Conservation (phyloP, 108 stramenopile genomes). For the Cyclotella choctawhatcheeana region DNA sequence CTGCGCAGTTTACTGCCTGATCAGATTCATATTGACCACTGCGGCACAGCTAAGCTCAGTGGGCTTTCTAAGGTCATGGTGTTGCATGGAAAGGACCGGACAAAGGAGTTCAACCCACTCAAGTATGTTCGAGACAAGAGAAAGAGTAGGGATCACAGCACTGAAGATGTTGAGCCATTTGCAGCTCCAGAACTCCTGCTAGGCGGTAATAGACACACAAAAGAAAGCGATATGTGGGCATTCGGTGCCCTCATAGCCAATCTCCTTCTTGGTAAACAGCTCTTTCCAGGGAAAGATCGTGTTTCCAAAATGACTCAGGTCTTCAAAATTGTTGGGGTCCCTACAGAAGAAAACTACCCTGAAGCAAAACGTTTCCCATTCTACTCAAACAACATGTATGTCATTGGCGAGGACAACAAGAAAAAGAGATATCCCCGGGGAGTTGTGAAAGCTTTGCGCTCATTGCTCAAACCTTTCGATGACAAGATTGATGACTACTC, state of each 20-base stretch:
- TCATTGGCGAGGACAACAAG: conserved; percentile 51
- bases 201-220: conserved; percentile 75
- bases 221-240: conserved; percentile 86
- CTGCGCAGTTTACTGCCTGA: conserved; percentile 75
- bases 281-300: conserved; percentile 79
- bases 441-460: conserved; percentile 73
- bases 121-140: conserved; percentile 45
- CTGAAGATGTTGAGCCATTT: conserved; percentile 72
- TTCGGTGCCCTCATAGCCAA: conserved; percentile 80
- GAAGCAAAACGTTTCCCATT: conserved; percentile 70
- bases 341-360: conserved; percentile 62
- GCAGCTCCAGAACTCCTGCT: conserved; percentile 80
- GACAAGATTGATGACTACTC: conserved; percentile 50
- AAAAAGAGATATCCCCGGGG: conserved; percentile 81
- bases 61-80: conserved; percentile 77
- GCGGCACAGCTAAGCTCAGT: conserved; percentile 76
- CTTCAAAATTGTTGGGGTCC: conserved; percentile 83
- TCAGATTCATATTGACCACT: conserved; percentile 80
- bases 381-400: conserved; percentile 55
- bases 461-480: conserved; percentile 57
- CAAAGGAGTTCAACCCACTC: conserved; percentile 49
- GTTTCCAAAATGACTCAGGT: conserved; percentile 60
- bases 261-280: conserved; percentile 75
- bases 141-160: conserved; percentile 57
- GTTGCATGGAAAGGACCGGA: conserved; percentile 54